phyloP scores from a whole-genome alignment of 2,329 filamentous ascomycete species.

The Setomelanomma holmii region DNA sequence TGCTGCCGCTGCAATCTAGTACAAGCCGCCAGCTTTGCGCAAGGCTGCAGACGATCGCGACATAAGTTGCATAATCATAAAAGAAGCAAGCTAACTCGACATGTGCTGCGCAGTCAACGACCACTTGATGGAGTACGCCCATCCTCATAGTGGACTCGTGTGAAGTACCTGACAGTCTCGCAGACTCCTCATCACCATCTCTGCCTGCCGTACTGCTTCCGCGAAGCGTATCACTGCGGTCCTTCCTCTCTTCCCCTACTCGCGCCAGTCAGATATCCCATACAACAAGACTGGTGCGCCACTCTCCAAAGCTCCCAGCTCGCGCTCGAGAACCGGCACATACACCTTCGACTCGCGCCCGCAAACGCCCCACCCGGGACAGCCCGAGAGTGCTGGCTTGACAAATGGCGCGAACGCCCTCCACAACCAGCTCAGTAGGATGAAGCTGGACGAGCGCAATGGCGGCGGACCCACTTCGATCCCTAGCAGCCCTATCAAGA shows the following conservation, averaged over 20 bases:
- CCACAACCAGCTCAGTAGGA: constrained; percentile 75
- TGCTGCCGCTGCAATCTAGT: too few species aligned
- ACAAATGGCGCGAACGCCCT: constrained; percentile 73
- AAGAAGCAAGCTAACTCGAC: constrained; percentile 22
- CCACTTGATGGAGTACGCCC: constrained; percentile 78
- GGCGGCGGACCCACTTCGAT: constrained; percentile 33
- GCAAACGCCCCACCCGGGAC: constrained; percentile 78
- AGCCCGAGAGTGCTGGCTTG: constrained; percentile 70
- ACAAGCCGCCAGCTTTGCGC: not conserved
- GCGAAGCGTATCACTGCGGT: constrained; percentile 93
- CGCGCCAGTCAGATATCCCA: constrained; percentile 91
- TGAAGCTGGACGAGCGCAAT: constrained; percentile 66
- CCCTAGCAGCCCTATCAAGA: constrained; percentile 36
- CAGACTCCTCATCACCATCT: constrained; percentile 89
- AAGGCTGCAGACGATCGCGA: too few species aligned
- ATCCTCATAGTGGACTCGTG: constrained; percentile 31
- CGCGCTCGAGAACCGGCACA: constrained; percentile 55
- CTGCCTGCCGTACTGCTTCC: constrained; percentile 94
- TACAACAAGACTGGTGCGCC: constrained; percentile 96
- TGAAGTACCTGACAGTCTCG: constrained; percentile 34
- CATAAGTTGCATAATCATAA: too few species aligned
- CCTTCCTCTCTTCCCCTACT: constrained; percentile 95
- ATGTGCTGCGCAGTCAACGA: constrained; percentile 73
- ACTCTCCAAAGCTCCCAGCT: constrained; percentile 69
- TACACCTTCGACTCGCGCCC: constrained; percentile 93